Conservation (phyloP, 306 rosid genomes). For the Cyamopsis tetragonoloba region DNA sequence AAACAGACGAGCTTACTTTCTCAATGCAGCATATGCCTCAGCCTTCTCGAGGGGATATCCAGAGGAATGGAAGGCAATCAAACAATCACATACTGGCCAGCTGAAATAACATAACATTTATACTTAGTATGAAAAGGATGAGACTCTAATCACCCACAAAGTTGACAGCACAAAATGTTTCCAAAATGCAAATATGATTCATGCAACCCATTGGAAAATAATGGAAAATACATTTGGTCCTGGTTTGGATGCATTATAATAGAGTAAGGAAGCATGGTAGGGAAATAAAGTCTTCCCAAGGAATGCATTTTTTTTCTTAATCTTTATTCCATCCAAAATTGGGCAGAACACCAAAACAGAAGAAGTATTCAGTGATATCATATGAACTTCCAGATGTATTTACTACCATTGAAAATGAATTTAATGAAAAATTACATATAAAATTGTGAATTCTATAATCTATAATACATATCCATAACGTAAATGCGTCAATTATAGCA, state of each 20-base stretch:
- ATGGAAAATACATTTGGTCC: background rate
- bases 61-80: conserved; percentile 90
- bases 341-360: conserved; percentile 10
- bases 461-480: too few relatives aligned
- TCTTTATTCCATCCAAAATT: conserved; percentile 15
- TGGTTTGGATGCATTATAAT: conserved; percentile 9
- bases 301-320: background rate
- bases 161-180: conserved; percentile 16
- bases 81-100: conserved; percentile 92
- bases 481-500: too few relatives aligned
- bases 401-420: background rate
- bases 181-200: conserved; percentile 11
- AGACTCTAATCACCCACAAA: background rate
- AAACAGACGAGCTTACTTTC: conserved; percentile 67
- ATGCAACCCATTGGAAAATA: conserved; percentile 1
- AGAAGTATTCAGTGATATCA: background rate
- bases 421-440: conserved; percentile 1
- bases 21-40: conserved; percentile 76
- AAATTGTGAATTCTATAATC: background rate
- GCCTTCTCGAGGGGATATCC: conserved; percentile 96
- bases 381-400: conserved; percentile 17
- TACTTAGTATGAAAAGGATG: conserved; percentile 21
- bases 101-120: conserved; percentile 49
- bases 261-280: background rate
- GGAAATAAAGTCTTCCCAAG: background rate